Percentiles rank a stretch among this genome's conserved stretches.
Conservation (phyloP, 371 early-diverging fungal genomes). For the Mortierella polycephala region DNA sequence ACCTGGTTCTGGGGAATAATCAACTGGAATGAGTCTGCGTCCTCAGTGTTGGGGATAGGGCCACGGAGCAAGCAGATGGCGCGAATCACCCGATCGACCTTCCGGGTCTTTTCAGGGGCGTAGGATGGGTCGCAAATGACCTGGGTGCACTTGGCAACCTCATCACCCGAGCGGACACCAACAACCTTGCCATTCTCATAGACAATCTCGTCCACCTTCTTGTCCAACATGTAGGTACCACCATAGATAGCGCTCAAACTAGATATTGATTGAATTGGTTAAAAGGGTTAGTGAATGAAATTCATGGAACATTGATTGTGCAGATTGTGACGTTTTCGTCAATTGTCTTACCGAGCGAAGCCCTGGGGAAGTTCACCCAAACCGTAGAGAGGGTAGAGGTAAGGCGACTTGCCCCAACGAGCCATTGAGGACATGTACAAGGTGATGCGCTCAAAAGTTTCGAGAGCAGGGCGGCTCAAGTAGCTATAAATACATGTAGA, state of each 20-base stretch:
- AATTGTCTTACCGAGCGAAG: slow-evolving; percentile 88
- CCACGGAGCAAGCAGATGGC: slow-evolving; percentile 94
- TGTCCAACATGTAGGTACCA: slow-evolving; percentile 98
- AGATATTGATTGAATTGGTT: slow-evolving; percentile 7
- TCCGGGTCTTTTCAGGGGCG: slow-evolving; percentile 79
- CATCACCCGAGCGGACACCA: slow-evolving; percentile 91
- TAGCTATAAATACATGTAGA: slow-evolving; percentile 62
- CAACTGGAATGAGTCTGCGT: slow-evolving; percentile 92
- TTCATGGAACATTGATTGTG: neutral
- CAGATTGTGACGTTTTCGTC: neutral
- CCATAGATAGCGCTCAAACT: slow-evolving; percentile 96
- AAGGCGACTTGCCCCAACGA: slow-evolving; percentile 99
- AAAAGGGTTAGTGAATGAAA: slow-evolving; percentile 18
- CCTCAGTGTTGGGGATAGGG: slow-evolving; percentile 91
- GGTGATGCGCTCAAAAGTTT: slow-evolving; percentile 94
- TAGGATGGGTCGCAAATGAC: slow-evolving; percentile 98
- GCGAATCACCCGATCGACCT: slow-evolving; percentile 90
- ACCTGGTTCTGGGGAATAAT: slow-evolving; percentile 98
- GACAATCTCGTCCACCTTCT: slow-evolving; percentile 91
- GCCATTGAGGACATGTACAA: slow-evolving; percentile 96
- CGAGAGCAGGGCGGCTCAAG: slow-evolving; percentile 86
- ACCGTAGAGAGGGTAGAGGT: slow-evolving; percentile 99
- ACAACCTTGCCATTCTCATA: slow-evolving; percentile 86
- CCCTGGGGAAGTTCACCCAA: slow-evolving; percentile 99
- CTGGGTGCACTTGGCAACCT: slow-evolving; percentile 82